Conservation (phyloP, 1,139 yeast species). For the Taiozyma onychis region DNA sequence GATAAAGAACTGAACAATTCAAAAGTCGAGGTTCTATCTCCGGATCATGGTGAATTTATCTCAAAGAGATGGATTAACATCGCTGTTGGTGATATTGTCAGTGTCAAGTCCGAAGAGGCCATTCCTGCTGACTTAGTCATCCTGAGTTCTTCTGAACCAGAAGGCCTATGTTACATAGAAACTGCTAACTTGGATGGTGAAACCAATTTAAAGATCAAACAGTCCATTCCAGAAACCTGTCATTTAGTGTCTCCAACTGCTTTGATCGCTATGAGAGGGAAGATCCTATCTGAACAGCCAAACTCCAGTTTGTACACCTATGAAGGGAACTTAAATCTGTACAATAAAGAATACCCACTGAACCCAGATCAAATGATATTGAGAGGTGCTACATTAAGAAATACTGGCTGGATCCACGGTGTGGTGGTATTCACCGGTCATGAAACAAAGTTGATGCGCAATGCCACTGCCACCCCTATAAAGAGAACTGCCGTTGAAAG, state of each 20-base stretch:
- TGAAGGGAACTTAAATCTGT: constrained; percentile 77
- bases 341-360: constrained; percentile 58
- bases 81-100: constrained; percentile 85
- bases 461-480: constrained; percentile 97
- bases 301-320: constrained; percentile 92
- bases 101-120: constrained; percentile 81
- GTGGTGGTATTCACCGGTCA: constrained; percentile 94
- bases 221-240: constrained; percentile 75
- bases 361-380: constrained; percentile 86
- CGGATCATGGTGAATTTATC: constrained; percentile 53
- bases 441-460: constrained; percentile 96
- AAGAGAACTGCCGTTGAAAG: constrained; percentile 96
- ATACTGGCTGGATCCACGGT: constrained; percentile 95
- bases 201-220: constrained; percentile 92
- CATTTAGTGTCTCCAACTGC: constrained; percentile 64
- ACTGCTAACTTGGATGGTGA: constrained; percentile 98
- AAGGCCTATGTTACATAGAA: constrained; percentile 94
- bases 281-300: constrained; percentile 81
- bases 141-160: constrained; percentile 92
- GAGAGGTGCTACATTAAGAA: constrained; percentile 93
- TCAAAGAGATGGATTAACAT: constrained; percentile 80
- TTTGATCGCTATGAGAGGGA: constrained; percentile 47
- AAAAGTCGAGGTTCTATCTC: constrained; percentile 62
- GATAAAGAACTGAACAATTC: constrained; percentile 88
- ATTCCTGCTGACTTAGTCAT: constrained; percentile 91